Evolutionary conservation across 2,329 filamentous ascomycete species (phyloP), one percentile per base, ranked within the genome.

Genomic region (Aspergillus proliferans): DNA sequence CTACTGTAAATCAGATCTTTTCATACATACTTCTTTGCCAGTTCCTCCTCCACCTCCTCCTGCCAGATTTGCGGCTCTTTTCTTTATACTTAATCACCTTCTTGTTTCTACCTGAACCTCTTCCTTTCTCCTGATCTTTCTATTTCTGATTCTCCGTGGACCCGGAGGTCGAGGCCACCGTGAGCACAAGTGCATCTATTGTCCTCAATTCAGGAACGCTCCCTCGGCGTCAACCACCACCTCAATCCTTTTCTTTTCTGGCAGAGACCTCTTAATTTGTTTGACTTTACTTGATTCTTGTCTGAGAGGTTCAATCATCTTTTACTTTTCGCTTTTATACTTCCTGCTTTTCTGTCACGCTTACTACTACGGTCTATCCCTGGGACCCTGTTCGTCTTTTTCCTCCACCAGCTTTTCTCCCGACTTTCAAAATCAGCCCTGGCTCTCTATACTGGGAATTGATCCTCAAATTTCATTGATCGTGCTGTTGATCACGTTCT

Each of bases 261-360:
- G 26, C 26, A 30, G 26, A 30, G 26, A 10, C 26, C 26, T 7
- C 6, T 18, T 36, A 9, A 36, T 9, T 36, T n/a, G n/a, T n/a
- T 36, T 36, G 14, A 18, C 3, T 36, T 18, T 18, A 43, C 24
- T 49, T 52, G 41, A 28, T 48, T 46, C 26, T 47, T 42, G 47
- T 48, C 26, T 12, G 26, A 4, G 26, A 30, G 26, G 10, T 50
- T 48, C 43, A 48, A 44, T 48, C 36, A 22, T 30, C 46, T 44
- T 42, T 40, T 47, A 21, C 30, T 46, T 19, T 43, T 47, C 12
- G 22, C 34, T 46, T 43, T 24, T 47, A 28, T 45, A 39, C 3
- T 49, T 26, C 26, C 45, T 45, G 9, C 21, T 22, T 46, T 42
- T 12, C 19, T 40, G 15, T 30, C 26, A 30, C 26, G 26, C 26